phyloP scores from a whole-genome alignment of 106 monocot species.

The Hemerocallis citrina region DNA sequence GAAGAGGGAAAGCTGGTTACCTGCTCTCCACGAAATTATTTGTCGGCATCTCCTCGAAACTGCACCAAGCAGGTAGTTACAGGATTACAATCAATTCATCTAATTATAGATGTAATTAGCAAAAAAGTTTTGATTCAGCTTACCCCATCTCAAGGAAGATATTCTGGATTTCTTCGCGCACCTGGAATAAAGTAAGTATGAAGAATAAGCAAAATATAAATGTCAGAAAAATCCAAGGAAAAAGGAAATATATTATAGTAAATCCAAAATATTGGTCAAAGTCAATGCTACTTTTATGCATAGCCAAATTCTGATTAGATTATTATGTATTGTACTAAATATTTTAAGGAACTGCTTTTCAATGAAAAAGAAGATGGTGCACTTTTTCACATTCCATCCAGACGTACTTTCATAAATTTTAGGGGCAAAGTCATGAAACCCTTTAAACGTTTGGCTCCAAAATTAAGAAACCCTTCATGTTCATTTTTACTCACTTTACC shows the following conservation, averaged over 20 bases:
- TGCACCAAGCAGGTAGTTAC: constrained; percentile 25
- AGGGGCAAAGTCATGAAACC: too few relatives aligned
- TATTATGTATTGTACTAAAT: too few relatives aligned
- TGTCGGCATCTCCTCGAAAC: constrained; percentile 98
- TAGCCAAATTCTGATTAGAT: background rate
- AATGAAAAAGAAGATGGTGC: too few relatives aligned
- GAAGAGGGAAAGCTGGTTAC: constrained; percentile 14
- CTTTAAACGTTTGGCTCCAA: too few relatives aligned
- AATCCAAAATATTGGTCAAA: background rate
- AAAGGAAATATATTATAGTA: background rate
- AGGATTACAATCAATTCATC: constrained; percentile 2
- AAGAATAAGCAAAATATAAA: background rate
- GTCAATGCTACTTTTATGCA: background rate
- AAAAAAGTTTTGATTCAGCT: background rate
- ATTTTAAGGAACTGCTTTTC: too few relatives aligned
- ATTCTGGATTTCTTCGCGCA: constrained; percentile 71
- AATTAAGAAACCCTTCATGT: too few relatives aligned
- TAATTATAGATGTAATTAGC: background rate
- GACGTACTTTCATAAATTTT: too few relatives aligned
- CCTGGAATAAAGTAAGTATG: constrained; percentile 32
- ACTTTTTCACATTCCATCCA: too few relatives aligned
- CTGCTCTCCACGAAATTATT: constrained; percentile 95
- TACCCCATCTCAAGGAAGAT: constrained; percentile 96
- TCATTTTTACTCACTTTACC: too few relatives aligned
- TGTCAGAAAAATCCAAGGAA: background rate